A percentile compares a stretch with the other conserved stretches of the same genome.
phyloP scores from a whole-genome alignment of 2,329 filamentous ascomycete genomes.

The Paraphaeosphaeria sporulosa region DNA sequence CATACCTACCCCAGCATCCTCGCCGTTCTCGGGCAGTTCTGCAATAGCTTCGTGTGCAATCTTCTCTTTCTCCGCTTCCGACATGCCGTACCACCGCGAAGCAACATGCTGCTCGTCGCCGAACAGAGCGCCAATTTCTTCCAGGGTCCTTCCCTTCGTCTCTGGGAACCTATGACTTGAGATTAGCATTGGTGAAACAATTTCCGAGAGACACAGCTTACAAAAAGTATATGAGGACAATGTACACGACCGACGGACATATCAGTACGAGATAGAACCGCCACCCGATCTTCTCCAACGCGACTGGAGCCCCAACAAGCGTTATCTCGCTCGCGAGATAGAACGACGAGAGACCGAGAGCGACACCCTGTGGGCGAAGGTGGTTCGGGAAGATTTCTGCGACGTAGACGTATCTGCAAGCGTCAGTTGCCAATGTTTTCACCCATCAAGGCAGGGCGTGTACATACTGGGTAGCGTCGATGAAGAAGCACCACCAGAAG shows the following conservation, averaged over 20 bases:
- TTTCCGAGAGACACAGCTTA: slow-evolving; percentile 2
- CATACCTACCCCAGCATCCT: neutral
- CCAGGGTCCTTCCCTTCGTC: slow-evolving; percentile 19
- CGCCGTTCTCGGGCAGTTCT: slow-evolving; percentile 12
- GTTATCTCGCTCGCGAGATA: slow-evolving; percentile 43
- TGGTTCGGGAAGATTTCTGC: slow-evolving; percentile 36
- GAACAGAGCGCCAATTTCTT: slow-evolving; percentile 23
- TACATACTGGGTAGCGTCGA: slow-evolving; percentile 27
- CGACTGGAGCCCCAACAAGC: slow-evolving; percentile 44
- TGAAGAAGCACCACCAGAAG: slow-evolving; percentile 35
- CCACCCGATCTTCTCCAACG: slow-evolving; percentile 48
- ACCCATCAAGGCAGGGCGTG: neutral
- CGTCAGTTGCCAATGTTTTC: neutral
- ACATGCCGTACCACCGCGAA: slow-evolving; percentile 20
- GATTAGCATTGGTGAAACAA: neutral
- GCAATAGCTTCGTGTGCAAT: slow-evolving; percentile 18
- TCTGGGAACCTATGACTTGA: slow-evolving; percentile 17
- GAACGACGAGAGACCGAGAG: slow-evolving; percentile 24
- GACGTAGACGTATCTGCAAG: slow-evolving; percentile 26
- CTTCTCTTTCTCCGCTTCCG: slow-evolving; percentile 20
- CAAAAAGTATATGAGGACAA: slow-evolving; percentile 23
- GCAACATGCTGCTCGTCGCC: slow-evolving; percentile 23
- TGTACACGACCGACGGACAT: slow-evolving; percentile 24
- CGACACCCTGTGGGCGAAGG: slow-evolving; percentile 31
- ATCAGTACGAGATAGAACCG: slow-evolving; percentile 55